Evolutionary conservation across 2,329 filamentous ascomycete genomes (phyloP), one percentile per base, ranked within the genome.

Genomic region (Atkinsonella texensis): DNA sequence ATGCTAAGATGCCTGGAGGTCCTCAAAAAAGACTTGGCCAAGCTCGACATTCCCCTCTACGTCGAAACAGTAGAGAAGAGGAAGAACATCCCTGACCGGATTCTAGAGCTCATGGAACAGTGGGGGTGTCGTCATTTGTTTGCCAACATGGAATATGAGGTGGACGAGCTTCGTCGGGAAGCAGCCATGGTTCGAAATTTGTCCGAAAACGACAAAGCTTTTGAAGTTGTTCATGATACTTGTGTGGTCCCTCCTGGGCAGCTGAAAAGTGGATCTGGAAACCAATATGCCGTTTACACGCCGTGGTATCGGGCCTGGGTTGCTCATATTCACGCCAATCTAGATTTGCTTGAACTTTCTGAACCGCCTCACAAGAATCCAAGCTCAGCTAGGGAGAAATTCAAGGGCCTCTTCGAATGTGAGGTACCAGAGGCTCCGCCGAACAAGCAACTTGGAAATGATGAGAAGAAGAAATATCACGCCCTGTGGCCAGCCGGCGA

Each of bases 131-230:
- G 75, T 47, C 85, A 93, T 60, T 57, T 95, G 2, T 94, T 82
- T 60, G 82, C 85, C 46, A 95, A 95, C 62, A 80, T 89, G 52
- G 89, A 95, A 64, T 95, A 95, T 60, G 90, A 95, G 65, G 88
- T 94, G 0, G 90, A 96, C 62, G 90, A 95, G 68, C 68, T 95
- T 53, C 74, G 89, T 43, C 75, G 89, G 6, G 90, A 96, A 60
- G 80, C 82, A 1, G 73, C 72, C 31, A 68, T 95, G 60, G 75
- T 87, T 1, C 75, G 71, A 31, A 65, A 74, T 41, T 79, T 84
- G 54, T 68, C 84, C 1, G 74, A 81, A 15, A 77, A 76, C 12
- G 83, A 79, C 0, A 79, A 91, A 46, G 74, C 77, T 1, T 82
- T 94, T 57, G 76, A 83, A n/a, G 77, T 83, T 0, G 74, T 85